Evolutionary conservation across 2,329 filamentous ascomycete genomes (phyloP).

Genomic region (Cladosporium cucumerinum): DNA sequence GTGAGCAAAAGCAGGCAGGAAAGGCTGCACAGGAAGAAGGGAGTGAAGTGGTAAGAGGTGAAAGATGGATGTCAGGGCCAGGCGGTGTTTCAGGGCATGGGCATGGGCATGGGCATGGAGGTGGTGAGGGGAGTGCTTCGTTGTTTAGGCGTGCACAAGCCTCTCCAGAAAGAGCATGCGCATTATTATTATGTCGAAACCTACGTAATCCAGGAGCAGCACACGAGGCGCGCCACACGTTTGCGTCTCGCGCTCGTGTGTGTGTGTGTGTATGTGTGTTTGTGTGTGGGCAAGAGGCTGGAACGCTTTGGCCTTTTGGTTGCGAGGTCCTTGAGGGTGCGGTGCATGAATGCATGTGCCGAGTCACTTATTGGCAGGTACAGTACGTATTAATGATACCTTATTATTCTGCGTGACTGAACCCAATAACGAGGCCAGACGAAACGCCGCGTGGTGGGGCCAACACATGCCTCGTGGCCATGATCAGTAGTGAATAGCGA

Average conservation of each 20-base stretch:
- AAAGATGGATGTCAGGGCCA: neutral
- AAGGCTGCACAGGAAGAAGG: neutral
- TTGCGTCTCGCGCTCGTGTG: neutral
- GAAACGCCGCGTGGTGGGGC: too few species aligned
- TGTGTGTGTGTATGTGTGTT: neutral
- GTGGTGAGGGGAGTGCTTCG: slow-evolving; percentile 4
- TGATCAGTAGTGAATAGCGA: neutral
- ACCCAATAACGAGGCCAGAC: neutral
- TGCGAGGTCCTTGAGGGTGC: neutral
- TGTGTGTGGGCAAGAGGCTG: neutral
- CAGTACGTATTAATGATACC: too few species aligned
- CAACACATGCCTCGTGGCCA: neutral
- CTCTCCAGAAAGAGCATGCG: neutral
- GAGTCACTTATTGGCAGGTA: neutral
- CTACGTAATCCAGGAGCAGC: slow-evolving; percentile 2
- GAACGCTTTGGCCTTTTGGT: neutral
- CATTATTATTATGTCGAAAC: neutral
- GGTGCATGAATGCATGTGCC: slow-evolving; percentile 4
- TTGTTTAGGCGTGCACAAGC: slow-evolving; percentile 12
- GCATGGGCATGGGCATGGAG: too few species aligned
- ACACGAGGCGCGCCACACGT: neutral
- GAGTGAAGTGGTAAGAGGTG: neutral
- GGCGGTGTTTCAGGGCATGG: slow-evolving; percentile 9
- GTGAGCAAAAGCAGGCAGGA: neutral
- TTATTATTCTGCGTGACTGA: neutral